phyloP scores from a whole-genome alignment of 768 basidiomycete species.

The Suillus subluteus region DNA sequence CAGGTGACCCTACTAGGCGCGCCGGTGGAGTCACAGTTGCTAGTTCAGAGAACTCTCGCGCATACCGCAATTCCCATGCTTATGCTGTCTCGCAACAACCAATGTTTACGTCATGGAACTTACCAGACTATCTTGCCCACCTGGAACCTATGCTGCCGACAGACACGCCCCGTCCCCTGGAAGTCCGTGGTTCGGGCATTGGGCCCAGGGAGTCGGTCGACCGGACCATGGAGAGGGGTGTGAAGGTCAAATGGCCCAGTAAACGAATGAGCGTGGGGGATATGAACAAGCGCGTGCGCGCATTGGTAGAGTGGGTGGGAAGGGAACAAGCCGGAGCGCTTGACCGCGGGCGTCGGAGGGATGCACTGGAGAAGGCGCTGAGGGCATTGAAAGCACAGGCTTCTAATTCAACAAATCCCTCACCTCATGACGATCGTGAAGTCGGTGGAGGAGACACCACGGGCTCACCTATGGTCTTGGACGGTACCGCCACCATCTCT shows the following conservation, averaged over 20 bases:
- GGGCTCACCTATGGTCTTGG: constrained; percentile 39
- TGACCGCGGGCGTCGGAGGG: constrained; percentile 70
- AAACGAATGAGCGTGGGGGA: constrained; percentile 96
- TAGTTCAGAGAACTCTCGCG: constrained; percentile 55
- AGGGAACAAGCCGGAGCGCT: constrained; percentile 79
- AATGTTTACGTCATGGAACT: constrained; percentile 82
- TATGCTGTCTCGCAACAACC: constrained; percentile 81
- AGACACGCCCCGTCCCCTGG: constrained; percentile 71
- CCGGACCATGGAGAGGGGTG: constrained; percentile 70
- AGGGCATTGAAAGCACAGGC: constrained; percentile 19
- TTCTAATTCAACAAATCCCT: constrained; percentile 12
- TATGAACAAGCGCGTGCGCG: constrained; percentile 93
- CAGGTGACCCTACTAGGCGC: constrained; percentile 53
- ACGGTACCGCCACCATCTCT: constrained; percentile 21
- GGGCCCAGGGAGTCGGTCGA: constrained; percentile 57
- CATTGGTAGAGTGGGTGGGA: constrained; percentile 93
- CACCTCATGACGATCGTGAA: constrained; percentile 22
- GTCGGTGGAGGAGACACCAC: constrained; percentile 18
- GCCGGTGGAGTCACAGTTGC: constrained; percentile 38
- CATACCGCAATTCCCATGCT: constrained; percentile 79
- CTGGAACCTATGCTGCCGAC: constrained; percentile 83
- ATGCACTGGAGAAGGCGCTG: constrained; percentile 65
- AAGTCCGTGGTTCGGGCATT: constrained; percentile 58
- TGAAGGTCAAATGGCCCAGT: constrained; percentile 91
- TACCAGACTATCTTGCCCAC: constrained; percentile 92